Base-by-base conservation (phyloP, 1,139 yeast species). In the Hemisphaericaspora xylofermentans region DNA sequence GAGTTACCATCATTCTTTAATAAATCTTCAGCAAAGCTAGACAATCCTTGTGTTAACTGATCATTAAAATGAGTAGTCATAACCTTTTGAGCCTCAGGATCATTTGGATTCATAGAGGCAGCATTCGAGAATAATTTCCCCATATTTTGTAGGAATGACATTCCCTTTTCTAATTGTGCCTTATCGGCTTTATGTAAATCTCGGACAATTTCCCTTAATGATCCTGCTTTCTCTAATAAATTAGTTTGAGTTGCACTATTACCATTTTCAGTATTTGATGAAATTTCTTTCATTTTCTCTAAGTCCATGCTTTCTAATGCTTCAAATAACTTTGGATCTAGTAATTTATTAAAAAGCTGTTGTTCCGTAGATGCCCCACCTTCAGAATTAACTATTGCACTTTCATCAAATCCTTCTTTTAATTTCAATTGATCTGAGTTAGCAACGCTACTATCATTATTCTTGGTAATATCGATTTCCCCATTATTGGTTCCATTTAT, bases 1-100 rank as follows among this genome's bases (percentile, higher is more conserved):
- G 80, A 75, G 50, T 75, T 75, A 22, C 95, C 95, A 49, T 84
- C 88, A 56, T 84, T 84, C 47, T 78, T 79, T 43, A 86, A 66
- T 25, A 88, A 62, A 56, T 87, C 95, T 49, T 87, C 94, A 0
- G 94, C 93, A 39, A 87, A 84, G 12, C 78, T 75, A 39, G 82
- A 69, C 18, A 82, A 56, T 3, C 75, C 76, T 42, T 60, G 55
- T 4, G 64, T 51, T 33, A 63, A 49, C 41, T 55, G 60, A 39
- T 56, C 60, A 41, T 51, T 43, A 5, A 47, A 37, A 25, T 36
- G 40, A 18, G 33, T 34, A 7, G 46, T 30, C 34, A 40, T 38
- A 24, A 18, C 35, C 30, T 35, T 42, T 45, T 19, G 42, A 13
- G 36, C 36, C 12, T 36, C 46, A 8, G 42, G 35, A 16, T 41